Conservation (phyloP, 2,329 filamentous ascomycete species). For the Colletotrichum sp. region DNA sequence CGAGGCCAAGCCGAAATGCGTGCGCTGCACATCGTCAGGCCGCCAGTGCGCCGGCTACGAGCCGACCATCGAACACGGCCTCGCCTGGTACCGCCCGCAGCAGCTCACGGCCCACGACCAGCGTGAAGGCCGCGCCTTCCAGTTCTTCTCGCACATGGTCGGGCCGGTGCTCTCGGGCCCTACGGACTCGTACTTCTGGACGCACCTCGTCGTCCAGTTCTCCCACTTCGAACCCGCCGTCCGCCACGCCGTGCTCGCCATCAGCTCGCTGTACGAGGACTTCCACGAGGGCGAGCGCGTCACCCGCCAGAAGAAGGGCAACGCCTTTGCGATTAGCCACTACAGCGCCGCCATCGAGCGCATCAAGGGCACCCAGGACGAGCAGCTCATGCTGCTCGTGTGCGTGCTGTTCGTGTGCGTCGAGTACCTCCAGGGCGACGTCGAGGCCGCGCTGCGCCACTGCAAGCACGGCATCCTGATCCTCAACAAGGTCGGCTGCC, state of each 20-base stretch:
- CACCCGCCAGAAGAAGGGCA: conserved; percentile 6
- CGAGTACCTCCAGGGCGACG: conserved; percentile 56
- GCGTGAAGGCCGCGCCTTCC: conserved; percentile 22
- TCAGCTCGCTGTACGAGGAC: conserved; percentile 50
- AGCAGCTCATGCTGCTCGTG: conserved; percentile 40
- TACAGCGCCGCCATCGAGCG: conserved; percentile 28
- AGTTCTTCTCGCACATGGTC: conserved; percentile 17
- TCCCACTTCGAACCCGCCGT: conserved; percentile 49
- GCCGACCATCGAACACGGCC: conserved; percentile 3
- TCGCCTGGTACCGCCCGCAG: conserved; percentile 19
- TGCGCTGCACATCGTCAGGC: conserved; percentile 58
- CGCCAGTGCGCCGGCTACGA: conserved; percentile 35
- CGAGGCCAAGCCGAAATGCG: conserved; percentile 57
- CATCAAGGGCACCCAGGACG: conserved; percentile 28
- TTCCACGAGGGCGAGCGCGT: conserved; percentile 14
- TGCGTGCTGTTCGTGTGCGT: conserved; percentile 58
- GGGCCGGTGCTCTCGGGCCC: conserved; percentile 16
- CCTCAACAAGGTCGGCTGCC: conserved; percentile 26
- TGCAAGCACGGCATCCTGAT: conserved; percentile 12
- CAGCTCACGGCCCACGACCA: conserved; percentile 19
- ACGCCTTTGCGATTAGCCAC: conserved; percentile 25
- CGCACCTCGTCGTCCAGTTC: conserved; percentile 48
- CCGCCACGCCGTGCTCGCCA: conserved; percentile 52
- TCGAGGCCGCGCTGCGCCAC: conserved; percentile 33
- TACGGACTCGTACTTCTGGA: conserved; percentile 41